Base-by-base conservation (phyloP, 2,329 filamentous ascomycete species). In the Alternaria ventricosa region DNA sequence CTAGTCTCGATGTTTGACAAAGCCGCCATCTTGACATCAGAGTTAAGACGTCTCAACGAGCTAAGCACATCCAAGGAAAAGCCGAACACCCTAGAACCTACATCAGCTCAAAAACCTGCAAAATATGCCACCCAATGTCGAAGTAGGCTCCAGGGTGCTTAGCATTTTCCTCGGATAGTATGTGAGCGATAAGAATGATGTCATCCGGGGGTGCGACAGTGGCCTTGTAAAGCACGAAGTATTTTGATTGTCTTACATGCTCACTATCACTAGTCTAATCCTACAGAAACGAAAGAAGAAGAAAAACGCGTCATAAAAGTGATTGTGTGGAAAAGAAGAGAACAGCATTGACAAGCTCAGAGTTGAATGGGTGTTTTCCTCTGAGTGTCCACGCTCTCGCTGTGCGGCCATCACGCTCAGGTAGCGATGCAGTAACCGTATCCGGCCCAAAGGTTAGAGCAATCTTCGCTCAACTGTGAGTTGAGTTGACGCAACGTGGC, bases 401-500 rank as follows among this genome's bases (percentile, higher is more conserved):
- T 41, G 36, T 15, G n/a, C 36, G 2, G 4, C 36, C 8, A 18
- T 18, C 13, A 51, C 18, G 18, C 11, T 51, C 13, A 51, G n/a
- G 22, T 27, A 55, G 33, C 63, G 54, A 77, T 69, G 63, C 80
- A 82, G 68, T 81, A 80, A 44, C 69, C 67, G 57, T 78, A 79
- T 7, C 73, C 78, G 30, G 72, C 63, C 79, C 78, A 80, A 20
- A 82, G 69, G 65, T 82, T 82, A 44, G 60, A 68, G 70, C 79
- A 82, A 41, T 69, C 57, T 1, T 62, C 56, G 55, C 78, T 66
- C 8, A 82, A 57, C 23, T 70, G 47, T 22, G 70, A 57, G 66
- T 82, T 82, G 59, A 74, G 76, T 25, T 54, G 20, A 27, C 55
- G 63, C 41, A 82, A 72, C 15, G 70, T 72, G 7, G 49, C 69